phyloP scores from a whole-genome alignment of 495 filamentous ascomycete genomes.

The Penicillium nucicola region DNA sequence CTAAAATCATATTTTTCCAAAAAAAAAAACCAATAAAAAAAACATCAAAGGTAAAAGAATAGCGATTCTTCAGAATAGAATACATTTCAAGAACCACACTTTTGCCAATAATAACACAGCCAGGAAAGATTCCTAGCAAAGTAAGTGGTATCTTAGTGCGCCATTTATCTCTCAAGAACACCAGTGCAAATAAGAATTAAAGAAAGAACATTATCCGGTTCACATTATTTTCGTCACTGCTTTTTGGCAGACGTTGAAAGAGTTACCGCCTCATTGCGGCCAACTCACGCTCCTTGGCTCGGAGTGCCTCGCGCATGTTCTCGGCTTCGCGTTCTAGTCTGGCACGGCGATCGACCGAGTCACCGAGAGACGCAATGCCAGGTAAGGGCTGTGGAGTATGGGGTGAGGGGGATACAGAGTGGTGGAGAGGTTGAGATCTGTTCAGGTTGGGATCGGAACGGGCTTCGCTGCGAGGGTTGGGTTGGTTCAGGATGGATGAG shows the following conservation, averaged over 20 bases:
- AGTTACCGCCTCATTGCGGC: conserved; percentile 56
- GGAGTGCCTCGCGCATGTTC: conserved; percentile 69
- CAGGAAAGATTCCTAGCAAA: conserved; percentile 15
- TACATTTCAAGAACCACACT: conserved; percentile 23
- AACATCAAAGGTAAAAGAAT: not conserved
- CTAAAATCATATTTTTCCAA: no score
- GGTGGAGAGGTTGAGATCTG: conserved; percentile 30
- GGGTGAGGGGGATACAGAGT: conserved; percentile 25
- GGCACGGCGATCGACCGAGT: conserved; percentile 60
- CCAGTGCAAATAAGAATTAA: conserved; percentile 3
- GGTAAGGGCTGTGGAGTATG: conserved; percentile 30
- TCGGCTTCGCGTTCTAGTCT: conserved; percentile 72
- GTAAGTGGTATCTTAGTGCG: conserved; percentile 30
- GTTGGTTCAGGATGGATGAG: conserved; percentile 71
- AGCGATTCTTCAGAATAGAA: conserved; percentile 12
- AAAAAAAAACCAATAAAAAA: no score
- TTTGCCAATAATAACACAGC: conserved; percentile 19
- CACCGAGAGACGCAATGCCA: conserved; percentile 49
- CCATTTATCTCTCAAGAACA: conserved; percentile 17
- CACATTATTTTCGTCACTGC: conserved; percentile 24
- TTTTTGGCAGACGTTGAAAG: conserved; percentile 4
- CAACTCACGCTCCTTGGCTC: conserved; percentile 74
- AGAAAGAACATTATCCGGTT: conserved; percentile 8
- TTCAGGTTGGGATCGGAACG: conserved; percentile 46
- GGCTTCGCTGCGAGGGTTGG: conserved; percentile 37